phyloP scores from a whole-genome alignment of 305 asterid species.

The Nicotiana rustica region DNA sequence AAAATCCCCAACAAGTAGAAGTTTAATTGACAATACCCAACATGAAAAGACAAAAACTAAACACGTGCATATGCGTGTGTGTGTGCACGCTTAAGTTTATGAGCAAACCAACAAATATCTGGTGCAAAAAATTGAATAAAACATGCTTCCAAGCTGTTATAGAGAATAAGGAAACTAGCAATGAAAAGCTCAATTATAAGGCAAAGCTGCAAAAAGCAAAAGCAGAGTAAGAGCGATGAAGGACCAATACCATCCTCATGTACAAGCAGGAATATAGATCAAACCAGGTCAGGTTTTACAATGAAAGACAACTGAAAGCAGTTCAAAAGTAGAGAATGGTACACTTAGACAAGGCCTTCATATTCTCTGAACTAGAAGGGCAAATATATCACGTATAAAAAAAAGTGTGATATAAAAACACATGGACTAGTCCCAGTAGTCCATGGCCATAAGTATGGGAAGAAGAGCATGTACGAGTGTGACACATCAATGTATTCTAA shows the following conservation, averaged over 20 bases:
- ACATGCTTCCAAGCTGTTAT: not conserved
- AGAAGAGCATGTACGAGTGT: constrained; percentile 45
- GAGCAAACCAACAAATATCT: constrained; percentile 13
- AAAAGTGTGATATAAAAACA: not conserved
- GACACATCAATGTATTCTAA: too few relatives aligned
- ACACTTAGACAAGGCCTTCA: not conserved
- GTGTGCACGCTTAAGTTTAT: not conserved
- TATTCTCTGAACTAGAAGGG: not conserved
- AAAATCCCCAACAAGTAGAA: not conserved
- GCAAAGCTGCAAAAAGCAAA: not conserved
- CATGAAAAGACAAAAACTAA: not conserved
- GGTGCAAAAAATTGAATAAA: not conserved
- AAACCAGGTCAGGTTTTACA: constrained; percentile 7
- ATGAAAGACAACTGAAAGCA: not conserved
- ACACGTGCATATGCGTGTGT: not conserved
- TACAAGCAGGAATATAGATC: constrained; percentile 2
- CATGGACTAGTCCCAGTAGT: constrained; percentile 14
- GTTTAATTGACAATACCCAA: not conserved
- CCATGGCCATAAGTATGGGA: not conserved
- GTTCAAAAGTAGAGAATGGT: constrained; percentile 12
- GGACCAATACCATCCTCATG: not conserved
- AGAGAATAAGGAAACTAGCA: constrained; percentile 9
- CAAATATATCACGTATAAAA: not conserved
- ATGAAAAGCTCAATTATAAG: constrained; percentile 2
- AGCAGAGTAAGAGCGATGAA: not conserved